Base-by-base conservation (phyloP, 192 early-diverging fungal genomes). In the Chytriomyces sp. region DNA sequence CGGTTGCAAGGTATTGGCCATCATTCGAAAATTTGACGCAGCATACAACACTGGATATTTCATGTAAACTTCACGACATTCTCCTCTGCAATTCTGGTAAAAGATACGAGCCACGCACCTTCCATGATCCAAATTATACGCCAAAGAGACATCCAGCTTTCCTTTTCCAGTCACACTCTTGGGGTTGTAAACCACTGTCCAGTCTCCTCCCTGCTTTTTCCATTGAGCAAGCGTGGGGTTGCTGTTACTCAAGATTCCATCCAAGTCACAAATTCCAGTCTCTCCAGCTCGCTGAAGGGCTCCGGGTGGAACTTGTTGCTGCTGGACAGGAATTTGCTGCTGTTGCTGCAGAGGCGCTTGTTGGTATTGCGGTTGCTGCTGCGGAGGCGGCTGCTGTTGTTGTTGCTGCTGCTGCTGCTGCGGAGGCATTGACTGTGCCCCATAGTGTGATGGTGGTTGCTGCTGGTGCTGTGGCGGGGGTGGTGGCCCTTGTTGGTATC, bases 11-110 rank as follows among this genome's bases (percentile, higher is more conserved):
- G 64, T 88, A 91, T 80, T 91, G 90, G 59, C 97, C 97, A 80
- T 98, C 95, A 18, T 91, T 87, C 68, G 94, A 97, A 76, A 99
- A 99, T 70, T 93, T 93, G 59, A 98, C 95, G 80, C 95, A 99
- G 84, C 97, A 99, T 7, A 99, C 97, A 18, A 99, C 97, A 78
- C 94, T 95, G 69, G 66, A 80, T 6, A 20, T 10, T 18, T 18
- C 8, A 45, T 57, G 53, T 1, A 26, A 65, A 26, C 3, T 16
- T 20, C 4, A 28, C 26, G 35, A 3, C 63, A 64, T 5, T 28
- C 26, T 28, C 63, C 20, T 26, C 18, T 23, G 13, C 13, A 13
- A 20, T 64, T 28, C 35, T 16, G 64, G 24, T 44, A 76, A 57
- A 76, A 65, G 11, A 77, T 18, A 61, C 5, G 20, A 45, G 61